Evolutionary conservation across 1,139 yeast genomes (phyloP).

Genomic region (Kodamaea arcana): DNA sequence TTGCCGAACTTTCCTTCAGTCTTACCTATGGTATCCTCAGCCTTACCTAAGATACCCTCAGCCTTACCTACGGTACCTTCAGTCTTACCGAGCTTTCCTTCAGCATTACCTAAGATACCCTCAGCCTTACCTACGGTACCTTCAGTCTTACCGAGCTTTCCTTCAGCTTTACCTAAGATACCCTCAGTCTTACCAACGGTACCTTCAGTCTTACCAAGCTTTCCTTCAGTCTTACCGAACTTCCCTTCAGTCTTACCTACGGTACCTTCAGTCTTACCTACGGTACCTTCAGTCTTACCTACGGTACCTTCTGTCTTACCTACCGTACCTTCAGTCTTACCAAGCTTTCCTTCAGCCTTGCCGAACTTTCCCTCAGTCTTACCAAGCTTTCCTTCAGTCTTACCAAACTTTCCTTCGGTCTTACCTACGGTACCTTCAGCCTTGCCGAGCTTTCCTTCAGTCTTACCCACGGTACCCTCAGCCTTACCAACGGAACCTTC

Average conservation of each 20-base stretch:
- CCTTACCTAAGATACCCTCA: neutral
- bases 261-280: too few relatives aligned
- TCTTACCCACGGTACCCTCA: conserved; percentile 1
- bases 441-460: neutral
- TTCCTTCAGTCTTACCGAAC: too few relatives aligned
- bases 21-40: neutral
- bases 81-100: neutral
- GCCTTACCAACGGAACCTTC: conserved; percentile 5
- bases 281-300: too few relatives aligned
- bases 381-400: neutral
- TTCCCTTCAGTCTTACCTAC: too few relatives aligned
- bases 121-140: neutral
- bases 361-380: neutral
- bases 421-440: neutral
- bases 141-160: neutral
- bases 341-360: too few relatives aligned
- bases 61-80: neutral
- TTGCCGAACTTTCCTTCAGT: neutral
- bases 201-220: too few relatives aligned
- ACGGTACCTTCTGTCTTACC: too few relatives aligned
- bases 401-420: neutral
- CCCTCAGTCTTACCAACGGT: neutral
- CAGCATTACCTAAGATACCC: neutral
- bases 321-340: too few relatives aligned
- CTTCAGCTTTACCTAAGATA: neutral